These are phyloP conservation scores for Pelargonium myrrhifolium DNA, from an alignment of 441 rosid genomes.

Conservation along the genomic window DNA sequence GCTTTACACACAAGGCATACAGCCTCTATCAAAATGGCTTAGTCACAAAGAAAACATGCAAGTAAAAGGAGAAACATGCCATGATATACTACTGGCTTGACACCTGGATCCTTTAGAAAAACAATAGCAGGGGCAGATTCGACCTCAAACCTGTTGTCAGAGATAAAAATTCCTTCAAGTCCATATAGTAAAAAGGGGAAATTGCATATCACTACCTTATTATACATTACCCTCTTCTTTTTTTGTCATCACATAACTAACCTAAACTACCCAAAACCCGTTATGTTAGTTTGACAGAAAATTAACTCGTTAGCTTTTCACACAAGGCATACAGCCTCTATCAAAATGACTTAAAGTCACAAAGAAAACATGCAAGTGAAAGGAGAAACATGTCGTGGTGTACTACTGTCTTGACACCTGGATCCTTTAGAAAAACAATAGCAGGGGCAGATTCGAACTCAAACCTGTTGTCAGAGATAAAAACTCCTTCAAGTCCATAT, in stretches of 20 bases:
- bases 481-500: not conserved
- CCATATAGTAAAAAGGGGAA: not conserved
- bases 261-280: no score
- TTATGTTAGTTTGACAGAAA: no score
- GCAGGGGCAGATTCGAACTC: conserved; percentile 98
- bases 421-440: conserved; percentile 77
- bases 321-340: conserved; percentile 6
- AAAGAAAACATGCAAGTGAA: conserved; percentile 16
- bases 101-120: conserved; percentile 83
- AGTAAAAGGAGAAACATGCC: conserved; percentile 40
- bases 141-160: conserved; percentile 70
- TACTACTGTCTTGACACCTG: conserved; percentile 83
- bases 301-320: conserved; percentile 17
- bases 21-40: conserved; percentile 8
- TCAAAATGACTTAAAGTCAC: conserved; percentile 11
- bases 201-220: no score
- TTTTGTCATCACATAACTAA: no score
- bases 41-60: conserved; percentile 15
- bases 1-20: conserved; percentile 19
- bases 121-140: conserved; percentile 94
- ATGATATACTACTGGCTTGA: conserved; percentile 76
- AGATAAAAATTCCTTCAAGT: conserved; percentile 1
- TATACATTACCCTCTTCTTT: no score
- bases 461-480: conserved; percentile 46
- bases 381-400: conserved; percentile 54